A percentile compares a stretch with the other conserved stretches of the same genome.
These are phyloP conservation scores for Eucommia ulmoides DNA, from an alignment of 257 asterid species.

Conservation along the genomic window DNA sequence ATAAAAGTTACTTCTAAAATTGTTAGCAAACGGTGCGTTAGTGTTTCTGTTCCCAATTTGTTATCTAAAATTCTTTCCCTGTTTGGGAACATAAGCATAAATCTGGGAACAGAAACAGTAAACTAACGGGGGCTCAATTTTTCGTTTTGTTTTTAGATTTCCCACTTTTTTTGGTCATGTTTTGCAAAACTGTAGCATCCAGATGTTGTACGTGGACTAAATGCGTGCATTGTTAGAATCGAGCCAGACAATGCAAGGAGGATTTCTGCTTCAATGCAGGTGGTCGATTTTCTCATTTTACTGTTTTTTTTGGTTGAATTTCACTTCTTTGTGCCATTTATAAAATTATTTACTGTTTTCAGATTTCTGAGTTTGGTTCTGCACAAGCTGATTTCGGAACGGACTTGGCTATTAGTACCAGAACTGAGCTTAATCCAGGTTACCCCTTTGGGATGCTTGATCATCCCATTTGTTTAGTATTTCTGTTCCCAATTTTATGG, in stretches of 20 bases:
- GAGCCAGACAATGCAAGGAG: slow-evolving; percentile 73
- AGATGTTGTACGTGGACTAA: slow-evolving; percentile 81
- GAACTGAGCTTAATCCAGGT: slow-evolving; percentile 95
- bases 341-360: slow-evolving; percentile 14
- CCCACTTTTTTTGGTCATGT: slow-evolving; percentile 12
- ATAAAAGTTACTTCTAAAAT: no score
- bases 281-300: slow-evolving; percentile 3
- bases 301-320: neutral
- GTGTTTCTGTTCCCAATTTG: no score
- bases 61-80: no score
- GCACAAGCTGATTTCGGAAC: slow-evolving; percentile 97
- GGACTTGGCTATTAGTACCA: slow-evolving; percentile 81
- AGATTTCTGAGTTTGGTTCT: slow-evolving; percentile 78
- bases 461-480: slow-evolving; percentile 3
- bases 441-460: slow-evolving; percentile 12
- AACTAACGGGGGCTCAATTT: no score
- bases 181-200: slow-evolving; percentile 55
- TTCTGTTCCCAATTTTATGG: no score
- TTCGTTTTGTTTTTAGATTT: no score
- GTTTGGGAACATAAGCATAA: no score
- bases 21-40: no score
- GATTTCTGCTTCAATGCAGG: slow-evolving; percentile 96
- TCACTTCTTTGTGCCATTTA: neutral
- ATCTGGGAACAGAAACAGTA: no score
- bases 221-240: slow-evolving; percentile 72